A percentile compares a stretch with the other conserved stretches of the same genome.
Conservation (phyloP, 2,329 filamentous ascomycete genomes). For the Xylaria arbuscula region DNA sequence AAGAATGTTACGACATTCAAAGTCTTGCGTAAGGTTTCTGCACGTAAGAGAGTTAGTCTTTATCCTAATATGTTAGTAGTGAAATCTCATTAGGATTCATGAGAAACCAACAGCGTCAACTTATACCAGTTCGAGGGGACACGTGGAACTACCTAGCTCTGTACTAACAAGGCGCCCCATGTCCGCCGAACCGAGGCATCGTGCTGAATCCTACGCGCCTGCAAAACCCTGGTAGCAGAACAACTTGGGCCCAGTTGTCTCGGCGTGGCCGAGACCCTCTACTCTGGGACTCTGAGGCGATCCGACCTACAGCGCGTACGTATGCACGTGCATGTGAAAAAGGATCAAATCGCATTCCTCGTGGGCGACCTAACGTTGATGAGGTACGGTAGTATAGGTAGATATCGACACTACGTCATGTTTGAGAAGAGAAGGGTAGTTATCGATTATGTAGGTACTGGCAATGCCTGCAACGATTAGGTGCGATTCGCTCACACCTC, state of each 20-base stretch:
- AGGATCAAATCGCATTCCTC: not conserved
- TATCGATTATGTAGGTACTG: not conserved
- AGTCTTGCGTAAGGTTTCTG: too few species aligned
- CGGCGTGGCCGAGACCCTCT: constrained; percentile 6
- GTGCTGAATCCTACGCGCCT: not conserved
- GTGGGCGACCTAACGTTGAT: not conserved
- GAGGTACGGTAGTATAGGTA: not conserved
- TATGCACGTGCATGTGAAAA: not conserved
- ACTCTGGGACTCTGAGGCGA: not conserved
- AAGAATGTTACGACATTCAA: too few species aligned
- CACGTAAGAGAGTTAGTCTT: too few species aligned
- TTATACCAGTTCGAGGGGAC: not conserved
- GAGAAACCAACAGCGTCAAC: not conserved
- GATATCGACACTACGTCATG: not conserved
- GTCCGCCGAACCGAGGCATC: not conserved
- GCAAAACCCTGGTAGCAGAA: not conserved
- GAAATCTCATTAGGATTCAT: too few species aligned
- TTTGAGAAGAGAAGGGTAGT: not conserved
- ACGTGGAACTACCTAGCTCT: not conserved
- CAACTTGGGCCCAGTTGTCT: not conserved
- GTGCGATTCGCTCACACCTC: not conserved
- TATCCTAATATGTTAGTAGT: too few species aligned
- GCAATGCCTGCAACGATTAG: not conserved
- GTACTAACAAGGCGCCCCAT: not conserved
- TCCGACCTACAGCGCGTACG: too few species aligned